Percentiles rank a stretch among this genome's conserved stretches.
phyloP scores from a whole-genome alignment of 768 basidiomycete species.

The Tephrocybe sp. region DNA sequence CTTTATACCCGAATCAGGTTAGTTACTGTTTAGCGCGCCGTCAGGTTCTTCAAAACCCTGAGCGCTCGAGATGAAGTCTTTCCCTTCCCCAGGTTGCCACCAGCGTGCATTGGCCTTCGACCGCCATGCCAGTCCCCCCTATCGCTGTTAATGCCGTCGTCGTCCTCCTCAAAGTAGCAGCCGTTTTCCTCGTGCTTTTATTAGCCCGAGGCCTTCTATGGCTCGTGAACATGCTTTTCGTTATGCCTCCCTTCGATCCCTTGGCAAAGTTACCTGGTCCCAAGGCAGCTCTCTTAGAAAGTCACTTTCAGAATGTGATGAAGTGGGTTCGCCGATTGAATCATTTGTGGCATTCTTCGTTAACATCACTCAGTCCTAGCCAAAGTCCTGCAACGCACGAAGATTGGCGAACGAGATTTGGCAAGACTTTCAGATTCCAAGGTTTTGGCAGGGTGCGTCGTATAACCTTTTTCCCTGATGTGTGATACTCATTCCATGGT shows the following conservation, averaged over 20 bases:
- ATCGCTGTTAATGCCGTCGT: constrained; percentile 9
- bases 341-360: not conserved
- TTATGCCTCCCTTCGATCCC: constrained; percentile 49
- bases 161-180: constrained; percentile 24
- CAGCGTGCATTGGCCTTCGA: constrained; percentile 1
- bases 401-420: constrained; percentile 44
- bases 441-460: constrained; percentile 50
- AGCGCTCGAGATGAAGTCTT: not conserved
- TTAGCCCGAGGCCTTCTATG: constrained; percentile 36
- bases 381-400: constrained; percentile 39
- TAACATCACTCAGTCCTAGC: constrained; percentile 36
- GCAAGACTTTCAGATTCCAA: constrained; percentile 54
- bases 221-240: constrained; percentile 41
- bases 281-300: constrained; percentile 38
- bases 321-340: constrained; percentile 35
- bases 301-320: constrained; percentile 44
- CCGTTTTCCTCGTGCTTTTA: constrained; percentile 29
- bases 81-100: constrained; percentile 1
- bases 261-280: constrained; percentile 49
- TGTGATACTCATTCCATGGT: not conserved
- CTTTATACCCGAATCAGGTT: constrained; percentile 10
- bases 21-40: not conserved
- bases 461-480: not conserved
- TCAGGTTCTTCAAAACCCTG: not conserved
- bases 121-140: constrained; percentile 7